Evolutionary conservation across 345 rosid genomes (phyloP), one percentile per base, ranked within the genome.

Genomic region (Eucalyptus melliodora): DNA sequence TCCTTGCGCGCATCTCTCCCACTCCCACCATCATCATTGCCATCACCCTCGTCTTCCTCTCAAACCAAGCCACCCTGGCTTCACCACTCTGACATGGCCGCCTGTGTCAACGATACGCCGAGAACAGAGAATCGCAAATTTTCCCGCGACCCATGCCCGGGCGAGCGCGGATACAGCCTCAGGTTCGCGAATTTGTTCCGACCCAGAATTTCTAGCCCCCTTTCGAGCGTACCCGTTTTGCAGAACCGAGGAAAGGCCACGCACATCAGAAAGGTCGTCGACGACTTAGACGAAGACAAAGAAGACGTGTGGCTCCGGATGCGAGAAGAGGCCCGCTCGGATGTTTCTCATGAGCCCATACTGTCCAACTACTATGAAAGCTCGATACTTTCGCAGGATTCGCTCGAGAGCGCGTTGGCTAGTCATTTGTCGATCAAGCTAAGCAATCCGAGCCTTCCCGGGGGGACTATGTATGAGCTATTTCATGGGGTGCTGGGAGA

Each of bases 321-420:
- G 87, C 90, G 93, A 16, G 95, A 95, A 21, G 98, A 97, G 90
- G 99, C 99, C 17, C 92, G 88, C 72, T 90, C 94, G 5, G 98
- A 96, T 80, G 93, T 94, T 53, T 94, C 93, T 24, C 89, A 90
- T 72, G 99, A 97, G 90, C 98, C 98, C 8, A 91, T 97, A 6
- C 90, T 96, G n/a, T 96, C 96, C 1, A 93, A 92, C 50, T 97
- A 96, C 86, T 98, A 97, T 56, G 92, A 91, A 88, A 90, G 94
- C 50, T 95, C 98, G 21, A 93, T 98, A 85, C 89, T 97, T 31
- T 95, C 95, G 10, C 97, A 95, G 11, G 90, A 89, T 9, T 95
- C 97, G 2, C 88, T 98, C 2, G 97, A 95, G 67, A 91, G 92
- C 4, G 99, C 99, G 21, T 87, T 98, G 86, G 98, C 99, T 5